Evolutionary conservation across 106 monocot genomes (phyloP).

Genomic region (Dendrobium officinale): DNA sequence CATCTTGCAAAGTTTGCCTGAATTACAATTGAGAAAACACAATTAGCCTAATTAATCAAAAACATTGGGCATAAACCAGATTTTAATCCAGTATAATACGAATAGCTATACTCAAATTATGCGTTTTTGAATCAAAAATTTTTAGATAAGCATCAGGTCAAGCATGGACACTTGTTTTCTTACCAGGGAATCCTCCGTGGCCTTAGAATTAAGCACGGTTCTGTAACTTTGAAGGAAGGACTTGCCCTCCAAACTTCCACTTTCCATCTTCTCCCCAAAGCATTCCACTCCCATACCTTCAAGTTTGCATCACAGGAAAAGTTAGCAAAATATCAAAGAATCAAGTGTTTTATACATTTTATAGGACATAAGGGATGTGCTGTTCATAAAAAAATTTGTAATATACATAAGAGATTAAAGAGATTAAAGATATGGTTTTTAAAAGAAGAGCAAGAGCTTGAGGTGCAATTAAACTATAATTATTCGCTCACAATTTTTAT

Average conservation of each 20-base stretch:
- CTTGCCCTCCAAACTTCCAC: conserved; percentile 20
- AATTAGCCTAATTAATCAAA: neutral
- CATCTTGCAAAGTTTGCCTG: conserved; percentile 66
- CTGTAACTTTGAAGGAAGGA: conserved; percentile 31
- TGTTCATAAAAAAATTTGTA: neutral
- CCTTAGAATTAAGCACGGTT: conserved; percentile 62
- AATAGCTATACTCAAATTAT: too few species aligned
- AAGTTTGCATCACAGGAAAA: conserved; percentile 2
- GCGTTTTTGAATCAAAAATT: too few species aligned
- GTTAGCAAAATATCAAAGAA: neutral
- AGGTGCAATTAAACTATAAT: too few species aligned
- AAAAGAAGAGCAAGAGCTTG: too few species aligned
- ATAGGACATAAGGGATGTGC: neutral
- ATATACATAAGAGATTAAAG: too few species aligned
- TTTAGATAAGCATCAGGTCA: too few species aligned
- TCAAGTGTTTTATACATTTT: neutral
- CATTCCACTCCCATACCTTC: conserved; percentile 35
- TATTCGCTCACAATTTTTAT: too few species aligned
- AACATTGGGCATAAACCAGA: neutral
- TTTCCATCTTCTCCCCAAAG: conserved; percentile 17
- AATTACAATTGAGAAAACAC: neutral
- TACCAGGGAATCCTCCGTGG: conserved; percentile 48
- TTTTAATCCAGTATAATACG: too few species aligned
- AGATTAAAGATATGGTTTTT: too few species aligned
- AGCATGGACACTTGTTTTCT: neutral